Base-by-base conservation (phyloP, 2,329 filamentous ascomycete genomes). In the Microascus cirrosus region DNA sequence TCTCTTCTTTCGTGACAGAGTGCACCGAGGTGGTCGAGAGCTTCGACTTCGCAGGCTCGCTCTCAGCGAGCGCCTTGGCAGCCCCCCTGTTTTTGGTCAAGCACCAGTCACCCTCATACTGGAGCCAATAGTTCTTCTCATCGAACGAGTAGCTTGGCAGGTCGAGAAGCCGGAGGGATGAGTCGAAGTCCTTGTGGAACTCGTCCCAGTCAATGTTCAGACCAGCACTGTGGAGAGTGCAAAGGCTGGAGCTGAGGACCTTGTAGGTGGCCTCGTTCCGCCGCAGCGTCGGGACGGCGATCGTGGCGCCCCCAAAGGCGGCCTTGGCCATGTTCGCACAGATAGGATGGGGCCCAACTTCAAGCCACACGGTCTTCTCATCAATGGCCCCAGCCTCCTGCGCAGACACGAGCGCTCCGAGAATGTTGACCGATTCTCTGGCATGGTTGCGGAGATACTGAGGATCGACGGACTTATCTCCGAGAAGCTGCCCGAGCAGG, bases 81-180 rank as follows among this genome's bases (percentile, higher is more conserved):
- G 71, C 73, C 45, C 74, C 78, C 62, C 87, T 81, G 63, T 86
- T 84, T 75, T 91, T 91, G 60, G 79, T 83, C 42, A 90, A 74
- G 24, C 78, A 81, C 83, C 86, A 91, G 69, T 90, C 84, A 61
- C 88, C 85, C 61, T 78, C 70, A 65, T 83, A 84, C 64, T 78
- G 75, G 50, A 83, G 74, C 81, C 81, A 84, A 67, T 90, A 90
- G 62, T 82, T 86, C 75, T 89, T 89, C 64, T 83, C 75, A 64
- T 91, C 84, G 71, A 87, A 92, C 0, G 78, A 77, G 67, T 91
- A 92, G 1, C 80, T 79, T 0, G 88, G 88, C 0, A 91, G 72
- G 6, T 81, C 74, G 6, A 89, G 70, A 11, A 90, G 74, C 3
- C 70, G 69, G 2, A 73, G 68, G 13, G 68, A 70, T 0, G 63